Evolutionary conservation across 1,284 basidiomycete genomes (phyloP).

Genomic region (Phlebopus sp.): DNA sequence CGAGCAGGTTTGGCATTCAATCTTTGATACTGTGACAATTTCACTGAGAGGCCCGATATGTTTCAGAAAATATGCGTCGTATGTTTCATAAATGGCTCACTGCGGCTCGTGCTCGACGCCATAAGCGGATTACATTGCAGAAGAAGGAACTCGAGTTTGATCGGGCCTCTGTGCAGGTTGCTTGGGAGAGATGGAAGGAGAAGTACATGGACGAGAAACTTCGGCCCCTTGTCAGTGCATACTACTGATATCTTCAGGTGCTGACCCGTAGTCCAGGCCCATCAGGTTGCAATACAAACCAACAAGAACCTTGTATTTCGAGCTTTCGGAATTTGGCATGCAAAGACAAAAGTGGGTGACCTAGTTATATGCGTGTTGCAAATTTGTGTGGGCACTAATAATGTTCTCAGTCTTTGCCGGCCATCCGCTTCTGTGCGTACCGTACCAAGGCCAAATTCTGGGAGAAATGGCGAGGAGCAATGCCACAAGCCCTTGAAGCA

Average conservation of each 20-base stretch:
- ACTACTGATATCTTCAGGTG: not conserved
- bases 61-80: conserved; percentile 60
- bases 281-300: conserved; percentile 52
- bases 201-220: conserved; percentile 60
- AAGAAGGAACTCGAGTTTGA: conserved; percentile 63
- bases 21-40: conserved; percentile 1
- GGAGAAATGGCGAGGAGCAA: conserved; percentile 60
- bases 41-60: conserved; percentile 2
- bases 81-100: conserved; percentile 71
- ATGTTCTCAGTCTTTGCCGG: conserved; percentile 62
- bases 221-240: conserved; percentile 54
- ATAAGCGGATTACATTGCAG: conserved; percentile 54
- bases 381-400: conserved; percentile 15
- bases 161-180: conserved; percentile 43
- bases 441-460: conserved; percentile 60
- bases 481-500: conserved; percentile 65
- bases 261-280: conserved; percentile 46
- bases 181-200: conserved; percentile 78
- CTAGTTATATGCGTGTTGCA: not conserved
- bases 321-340: conserved; percentile 69
- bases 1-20: conserved; percentile 53
- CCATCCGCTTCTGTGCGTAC: conserved; percentile 66
- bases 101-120: conserved; percentile 52
- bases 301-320: conserved; percentile 60
- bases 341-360: conserved; percentile 60